Conservation (phyloP, 352 stramenopile genomes). For the Blastocystis sp. region DNA sequence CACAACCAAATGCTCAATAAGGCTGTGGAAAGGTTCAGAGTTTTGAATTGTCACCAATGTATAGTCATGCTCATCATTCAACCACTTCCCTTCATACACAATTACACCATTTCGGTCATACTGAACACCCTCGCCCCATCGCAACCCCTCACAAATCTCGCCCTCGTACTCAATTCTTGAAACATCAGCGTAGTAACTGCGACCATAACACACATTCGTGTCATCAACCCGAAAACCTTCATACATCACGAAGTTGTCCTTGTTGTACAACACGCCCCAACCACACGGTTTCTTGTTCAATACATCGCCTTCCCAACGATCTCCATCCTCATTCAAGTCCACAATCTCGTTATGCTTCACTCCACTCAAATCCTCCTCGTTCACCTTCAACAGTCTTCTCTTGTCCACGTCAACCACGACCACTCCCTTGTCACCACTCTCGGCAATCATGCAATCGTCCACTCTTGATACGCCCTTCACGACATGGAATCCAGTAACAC, state of each 20-base stretch:
- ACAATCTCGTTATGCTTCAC: background rate
- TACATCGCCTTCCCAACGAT: constrained; percentile 36
- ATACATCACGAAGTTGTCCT: background rate
- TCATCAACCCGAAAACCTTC: constrained; percentile 7
- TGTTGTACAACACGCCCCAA: constrained; percentile 15
- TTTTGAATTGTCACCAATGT: background rate
- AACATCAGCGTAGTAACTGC: constrained; percentile 20
- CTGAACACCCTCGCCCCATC: constrained; percentile 12
- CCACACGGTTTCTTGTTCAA: constrained; percentile 12
- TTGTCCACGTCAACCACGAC: no score
- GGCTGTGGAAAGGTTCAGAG: background rate
- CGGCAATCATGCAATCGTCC: no score
- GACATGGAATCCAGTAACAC: no score
- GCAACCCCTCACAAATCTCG: background rate
- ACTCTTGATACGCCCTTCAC: no score
- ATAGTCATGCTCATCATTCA: background rate
- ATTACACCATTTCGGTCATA: background rate
- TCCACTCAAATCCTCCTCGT: background rate
- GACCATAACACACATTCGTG: background rate
- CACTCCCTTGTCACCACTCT: no score
- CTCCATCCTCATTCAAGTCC: constrained; percentile 16
- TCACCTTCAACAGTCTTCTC: background rate
- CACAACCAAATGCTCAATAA: background rate
- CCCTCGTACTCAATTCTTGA: constrained; percentile 1
- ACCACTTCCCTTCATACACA: constrained; percentile 12